phyloP scores from a whole-genome alignment of 345 rosid genomes.

The Brassica rapa region DNA sequence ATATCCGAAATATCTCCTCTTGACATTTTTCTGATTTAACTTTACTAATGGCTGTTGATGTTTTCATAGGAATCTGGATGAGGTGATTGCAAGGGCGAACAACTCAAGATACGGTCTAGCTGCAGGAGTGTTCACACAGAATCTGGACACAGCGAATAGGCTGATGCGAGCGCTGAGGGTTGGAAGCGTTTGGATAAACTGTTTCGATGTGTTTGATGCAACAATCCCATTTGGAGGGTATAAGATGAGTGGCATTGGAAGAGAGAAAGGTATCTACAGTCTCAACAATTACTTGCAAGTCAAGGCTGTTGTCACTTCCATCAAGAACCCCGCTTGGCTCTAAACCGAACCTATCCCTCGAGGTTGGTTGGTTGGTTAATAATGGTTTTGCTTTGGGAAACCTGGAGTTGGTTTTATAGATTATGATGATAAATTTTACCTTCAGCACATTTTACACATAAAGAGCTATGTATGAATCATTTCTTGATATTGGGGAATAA shows the following conservation, averaged over 20 bases:
- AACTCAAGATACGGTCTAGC: constrained; percentile 67
- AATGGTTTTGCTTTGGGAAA: constrained; percentile 10
- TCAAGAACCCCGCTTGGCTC: constrained; percentile 90
- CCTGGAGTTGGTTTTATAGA: constrained; percentile 9
- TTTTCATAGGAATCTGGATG: constrained; percentile 63
- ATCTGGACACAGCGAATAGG: constrained; percentile 73
- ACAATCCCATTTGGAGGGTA: constrained; percentile 90
- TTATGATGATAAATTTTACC: constrained; percentile 9
- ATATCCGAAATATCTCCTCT: too few relatives aligned
- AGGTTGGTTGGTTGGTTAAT: neutral
- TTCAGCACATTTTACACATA: neutral
- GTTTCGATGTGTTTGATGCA: constrained; percentile 77
- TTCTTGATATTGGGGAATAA: constrained; percentile 8
- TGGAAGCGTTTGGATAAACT: constrained; percentile 84
- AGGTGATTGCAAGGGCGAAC: constrained; percentile 73
- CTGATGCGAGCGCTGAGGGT: constrained; percentile 66
- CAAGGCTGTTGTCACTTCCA: constrained; percentile 83
- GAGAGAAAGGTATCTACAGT: constrained; percentile 86
- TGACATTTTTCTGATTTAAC: neutral
- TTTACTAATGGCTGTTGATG: constrained; percentile 22
- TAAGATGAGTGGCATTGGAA: constrained; percentile 91
- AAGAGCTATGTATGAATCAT: neutral
- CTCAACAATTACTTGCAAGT: constrained; percentile 84
- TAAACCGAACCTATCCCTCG: constrained; percentile 33
- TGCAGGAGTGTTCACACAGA: constrained; percentile 82